Base-by-base conservation (phyloP, 192 early-diverging fungal species). In the Entrophospora sp. region DNA sequence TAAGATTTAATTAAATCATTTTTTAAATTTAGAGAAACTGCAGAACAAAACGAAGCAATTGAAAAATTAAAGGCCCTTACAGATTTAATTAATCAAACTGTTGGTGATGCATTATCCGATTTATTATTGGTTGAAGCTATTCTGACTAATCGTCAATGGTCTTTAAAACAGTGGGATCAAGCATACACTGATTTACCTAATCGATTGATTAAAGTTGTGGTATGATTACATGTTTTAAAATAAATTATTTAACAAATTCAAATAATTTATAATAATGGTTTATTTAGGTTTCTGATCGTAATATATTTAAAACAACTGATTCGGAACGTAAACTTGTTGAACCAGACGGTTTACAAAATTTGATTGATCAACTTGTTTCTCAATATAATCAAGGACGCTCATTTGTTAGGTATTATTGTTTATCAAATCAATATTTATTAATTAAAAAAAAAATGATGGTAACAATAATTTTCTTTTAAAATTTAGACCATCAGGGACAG, bases 101-200 rank as follows among this genome's bases (percentile, higher is more conserved):
- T 99, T 20, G 97, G 97, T 42, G 97, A 99, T 75, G 97, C 97
- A 16, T 81, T 98, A 58, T 95, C 96, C 5, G 97, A 99, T 69
- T 84, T 99, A 80, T 85, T 99, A 56, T 68, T 97, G 40, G 92
- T 99, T 36, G 95, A 96, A 72, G 83, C 93, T 10, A 91, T 97
- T 68, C 77, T 99, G 61, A 86, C 87, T 18, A 85, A 85, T 79
- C 80, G 88, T 64, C 82, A 83, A 64, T 91, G 87, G 87, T 82
- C 87, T 42, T 84, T 87, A 56, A 79, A 85, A 59, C 77, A 91
- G 61, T 99, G 97, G 96, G 89, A 97, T 73, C 78, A 83, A 46
- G 87, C 89, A 20, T 99, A 99, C 81, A 89, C 90, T 13, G 95
- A 99, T 67, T 68, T 98, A 64, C 93, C 96, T 37, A 95, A 90